Conservation (phyloP, 306 rosid genomes). For the Erythrophleum fordii region DNA sequence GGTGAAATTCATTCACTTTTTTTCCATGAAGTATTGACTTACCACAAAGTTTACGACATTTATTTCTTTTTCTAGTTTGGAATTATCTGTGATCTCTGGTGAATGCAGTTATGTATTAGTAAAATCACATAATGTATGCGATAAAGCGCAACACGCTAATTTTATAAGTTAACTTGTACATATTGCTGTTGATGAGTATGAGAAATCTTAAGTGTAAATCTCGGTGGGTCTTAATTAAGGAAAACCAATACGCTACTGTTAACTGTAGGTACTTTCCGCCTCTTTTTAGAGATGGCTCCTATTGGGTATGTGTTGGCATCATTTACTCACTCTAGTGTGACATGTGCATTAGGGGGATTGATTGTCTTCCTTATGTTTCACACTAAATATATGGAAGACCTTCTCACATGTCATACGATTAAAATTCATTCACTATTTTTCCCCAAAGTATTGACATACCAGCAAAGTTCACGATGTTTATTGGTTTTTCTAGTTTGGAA, state of each 20-base stretch:
- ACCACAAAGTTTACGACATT: too few species aligned
- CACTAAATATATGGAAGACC: too few species aligned
- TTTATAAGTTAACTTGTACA: neutral
- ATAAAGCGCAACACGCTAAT: neutral
- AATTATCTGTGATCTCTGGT: neutral
- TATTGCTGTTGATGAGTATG: neutral
- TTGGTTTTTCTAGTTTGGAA: neutral
- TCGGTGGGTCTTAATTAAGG: too few species aligned
- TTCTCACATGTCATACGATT: too few species aligned
- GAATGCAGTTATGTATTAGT: neutral
- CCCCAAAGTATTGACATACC: too few species aligned
- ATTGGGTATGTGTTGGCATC: too few species aligned
- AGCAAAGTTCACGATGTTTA: too few species aligned
- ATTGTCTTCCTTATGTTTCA: too few species aligned
- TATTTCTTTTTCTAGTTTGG: neutral
- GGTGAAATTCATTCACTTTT: neutral
- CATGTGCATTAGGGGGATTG: too few species aligned
- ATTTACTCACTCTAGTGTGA: too few species aligned
- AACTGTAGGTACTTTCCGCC: neutral
- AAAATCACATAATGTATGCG: neutral
- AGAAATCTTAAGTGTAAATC: neutral
- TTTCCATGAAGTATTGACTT: neutral
- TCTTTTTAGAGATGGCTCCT: too few species aligned
- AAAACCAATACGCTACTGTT: neutral
- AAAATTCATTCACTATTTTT: too few species aligned